Conservation (phyloP, 495 filamentous ascomycete genomes). For the Podospora didyma region DNA sequence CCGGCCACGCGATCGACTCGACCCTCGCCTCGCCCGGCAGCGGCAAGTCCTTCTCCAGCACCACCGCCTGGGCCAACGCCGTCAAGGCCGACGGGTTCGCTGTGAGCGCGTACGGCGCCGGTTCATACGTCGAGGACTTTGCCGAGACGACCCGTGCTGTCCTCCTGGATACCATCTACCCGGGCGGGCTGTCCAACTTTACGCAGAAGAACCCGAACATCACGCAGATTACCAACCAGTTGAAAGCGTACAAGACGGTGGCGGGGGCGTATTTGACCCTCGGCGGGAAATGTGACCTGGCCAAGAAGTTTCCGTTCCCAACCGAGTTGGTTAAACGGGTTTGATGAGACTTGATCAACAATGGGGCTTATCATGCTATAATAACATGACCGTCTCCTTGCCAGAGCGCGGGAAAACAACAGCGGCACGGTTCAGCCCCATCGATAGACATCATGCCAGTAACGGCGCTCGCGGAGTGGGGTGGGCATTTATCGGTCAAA, state of each 20-base stretch:
- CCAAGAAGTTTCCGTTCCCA: conserved; percentile 10
- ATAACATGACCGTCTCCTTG: too few relatives aligned
- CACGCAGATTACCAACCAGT: conserved; percentile 3
- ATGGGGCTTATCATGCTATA: too few relatives aligned
- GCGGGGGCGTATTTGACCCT: not conserved
- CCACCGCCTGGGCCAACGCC: not conserved
- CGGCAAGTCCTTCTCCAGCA: conserved; percentile 7
- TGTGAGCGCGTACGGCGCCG: conserved; percentile 12
- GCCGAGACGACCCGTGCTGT: conserved; percentile 11
- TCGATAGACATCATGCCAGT: too few relatives aligned
- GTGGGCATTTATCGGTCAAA: too few relatives aligned
- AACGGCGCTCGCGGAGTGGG: too few relatives aligned
- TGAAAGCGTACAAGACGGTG: not conserved
- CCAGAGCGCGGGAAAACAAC: too few relatives aligned
- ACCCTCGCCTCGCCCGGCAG: conserved; percentile 6
- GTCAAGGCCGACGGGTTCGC: conserved; percentile 12
- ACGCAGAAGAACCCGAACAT: conserved; percentile 5
- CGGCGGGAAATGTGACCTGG: conserved; percentile 3
- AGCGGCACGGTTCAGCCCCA: too few relatives aligned
- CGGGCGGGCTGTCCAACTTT: conserved; percentile 5
- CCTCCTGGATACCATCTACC: conserved; percentile 10
- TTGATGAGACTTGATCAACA: too few relatives aligned
- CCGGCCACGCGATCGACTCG: conserved; percentile 11
- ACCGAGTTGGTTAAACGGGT: not conserved
- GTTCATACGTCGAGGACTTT: conserved; percentile 10